These are phyloP conservation scores for Trametes polyzona DNA, from an alignment of 1,284 basidiomycete species.

Conservation along the genomic window DNA sequence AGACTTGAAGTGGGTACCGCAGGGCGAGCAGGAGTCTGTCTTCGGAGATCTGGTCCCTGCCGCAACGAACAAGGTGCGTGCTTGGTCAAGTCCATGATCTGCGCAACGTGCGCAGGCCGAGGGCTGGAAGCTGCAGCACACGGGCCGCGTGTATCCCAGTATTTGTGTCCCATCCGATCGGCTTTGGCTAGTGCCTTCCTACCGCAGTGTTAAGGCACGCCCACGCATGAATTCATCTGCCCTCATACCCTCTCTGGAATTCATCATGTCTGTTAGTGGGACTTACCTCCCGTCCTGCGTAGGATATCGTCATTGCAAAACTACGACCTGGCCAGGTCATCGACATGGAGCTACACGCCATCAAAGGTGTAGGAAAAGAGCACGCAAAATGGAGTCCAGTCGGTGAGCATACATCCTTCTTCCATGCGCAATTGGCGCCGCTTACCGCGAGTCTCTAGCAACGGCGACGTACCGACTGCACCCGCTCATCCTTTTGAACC, in stretches of 20 bases:
- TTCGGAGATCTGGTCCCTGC: conserved; percentile 59
- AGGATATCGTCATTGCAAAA: conserved; percentile 93
- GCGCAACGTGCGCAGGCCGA: no score
- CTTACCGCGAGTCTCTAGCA: conserved; percentile 50
- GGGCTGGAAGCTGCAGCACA: no score
- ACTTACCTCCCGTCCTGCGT: neutral
- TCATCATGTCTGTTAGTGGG: neutral
- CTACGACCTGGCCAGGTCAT: conserved; percentile 88
- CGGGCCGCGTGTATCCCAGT: no score
- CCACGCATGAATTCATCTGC: no score
- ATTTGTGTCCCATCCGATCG: no score
- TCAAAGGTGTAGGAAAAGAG: conserved; percentile 95
- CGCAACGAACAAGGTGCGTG: conserved; percentile 63
- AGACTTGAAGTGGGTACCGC: conserved; percentile 82
- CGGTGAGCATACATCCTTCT: conserved; percentile 54
- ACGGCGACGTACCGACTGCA: conserved; percentile 95
- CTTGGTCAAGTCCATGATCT: neutral
- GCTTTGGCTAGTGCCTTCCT: no score
- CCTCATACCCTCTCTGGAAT: neutral
- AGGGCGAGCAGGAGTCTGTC: conserved; percentile 79
- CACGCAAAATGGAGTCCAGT: conserved; percentile 99
- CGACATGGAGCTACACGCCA: conserved; percentile 88
- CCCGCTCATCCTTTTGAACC: conserved; percentile 82
- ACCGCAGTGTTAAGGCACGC: no score
- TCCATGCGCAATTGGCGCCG: neutral